These are phyloP conservation scores for Coemansia sp. DNA, from an alignment of 192 early-diverging fungal genomes.

Conservation along the genomic window DNA sequence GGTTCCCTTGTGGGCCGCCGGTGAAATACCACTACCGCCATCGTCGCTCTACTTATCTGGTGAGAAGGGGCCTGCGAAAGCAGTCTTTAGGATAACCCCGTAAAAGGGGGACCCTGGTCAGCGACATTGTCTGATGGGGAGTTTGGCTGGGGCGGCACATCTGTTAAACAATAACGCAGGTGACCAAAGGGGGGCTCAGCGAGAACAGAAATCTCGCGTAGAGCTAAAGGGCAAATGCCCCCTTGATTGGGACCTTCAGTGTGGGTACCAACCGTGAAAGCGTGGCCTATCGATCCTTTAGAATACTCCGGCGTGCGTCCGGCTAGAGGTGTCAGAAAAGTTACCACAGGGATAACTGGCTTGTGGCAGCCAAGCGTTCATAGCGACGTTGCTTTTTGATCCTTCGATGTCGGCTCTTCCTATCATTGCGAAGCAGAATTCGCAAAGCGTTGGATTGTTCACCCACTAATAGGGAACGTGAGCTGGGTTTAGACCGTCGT, in stretches of 20 bases:
- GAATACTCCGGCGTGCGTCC: conserved; percentile 58
- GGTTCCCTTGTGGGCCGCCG: conserved; percentile 45
- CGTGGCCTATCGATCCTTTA: conserved; percentile 69
- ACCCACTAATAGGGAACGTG: conserved; percentile 88
- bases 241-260: conserved; percentile 72
- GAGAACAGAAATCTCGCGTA: conserved; percentile 77
- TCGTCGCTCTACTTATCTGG: conserved; percentile 68
- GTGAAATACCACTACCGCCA: conserved; percentile 67
- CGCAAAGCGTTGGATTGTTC: conserved; percentile 85
- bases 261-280: conserved; percentile 69
- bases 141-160: conserved; percentile 78
- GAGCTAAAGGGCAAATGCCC: conserved; percentile 74
- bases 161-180: conserved; percentile 79
- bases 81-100: conserved; percentile 49
- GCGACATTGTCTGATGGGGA: conserved; percentile 74
- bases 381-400: conserved; percentile 85
- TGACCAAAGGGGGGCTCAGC: conserved; percentile 74
- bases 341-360: conserved; percentile 74
- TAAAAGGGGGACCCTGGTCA: conserved; percentile 53
- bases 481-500: conserved; percentile 94
- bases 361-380: conserved; percentile 79
- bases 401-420: conserved; percentile 85
- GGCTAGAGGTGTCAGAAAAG: conserved; percentile 79
- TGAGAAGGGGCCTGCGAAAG: conserved; percentile 45
- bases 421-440: conserved; percentile 85